Evolutionary conservation across 257 asterid genomes (phyloP).

Genomic region (Lantana camara): DNA sequence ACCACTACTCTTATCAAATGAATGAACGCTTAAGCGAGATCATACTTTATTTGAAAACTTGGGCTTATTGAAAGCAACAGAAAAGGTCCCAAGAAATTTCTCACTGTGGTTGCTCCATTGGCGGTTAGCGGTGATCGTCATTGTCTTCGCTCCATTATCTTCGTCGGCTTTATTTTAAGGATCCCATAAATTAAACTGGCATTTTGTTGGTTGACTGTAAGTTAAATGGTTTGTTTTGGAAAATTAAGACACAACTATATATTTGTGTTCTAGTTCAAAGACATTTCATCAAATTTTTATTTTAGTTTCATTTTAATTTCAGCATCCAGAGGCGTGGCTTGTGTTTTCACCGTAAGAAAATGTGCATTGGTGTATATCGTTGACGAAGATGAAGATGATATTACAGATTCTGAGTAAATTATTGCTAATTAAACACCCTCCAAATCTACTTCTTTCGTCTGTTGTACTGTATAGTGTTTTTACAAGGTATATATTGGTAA

Average conservation of each 20-base stretch:
- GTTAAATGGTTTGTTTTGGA: no score
- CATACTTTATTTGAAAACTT: no score
- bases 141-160: constrained; percentile 12
- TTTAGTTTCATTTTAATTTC: constrained; percentile 32
- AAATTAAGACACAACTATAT: no score
- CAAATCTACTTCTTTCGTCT: neutral
- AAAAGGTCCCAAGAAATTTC: constrained; percentile 73
- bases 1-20: no score
- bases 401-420: constrained; percentile 60
- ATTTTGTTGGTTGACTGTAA: neutral
- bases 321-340: constrained; percentile 96
- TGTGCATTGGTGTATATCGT: constrained; percentile 91
- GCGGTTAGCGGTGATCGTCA: constrained; percentile 95
- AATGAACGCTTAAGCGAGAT: no score
- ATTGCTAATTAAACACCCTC: constrained; percentile 5
- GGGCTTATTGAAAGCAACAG: no score
- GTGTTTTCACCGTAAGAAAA: constrained; percentile 79
- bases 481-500: no score
- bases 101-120: constrained; percentile 77
- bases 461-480: no score
- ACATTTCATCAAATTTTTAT: constrained; percentile 23
- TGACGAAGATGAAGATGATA: constrained; percentile 95
- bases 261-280: constrained; percentile 1
- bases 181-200: neutral
- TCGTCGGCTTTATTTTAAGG: constrained; percentile 2